Base-by-base conservation (phyloP, 2,329 filamentous ascomycete genomes). In the Alternaria sp. region DNA sequence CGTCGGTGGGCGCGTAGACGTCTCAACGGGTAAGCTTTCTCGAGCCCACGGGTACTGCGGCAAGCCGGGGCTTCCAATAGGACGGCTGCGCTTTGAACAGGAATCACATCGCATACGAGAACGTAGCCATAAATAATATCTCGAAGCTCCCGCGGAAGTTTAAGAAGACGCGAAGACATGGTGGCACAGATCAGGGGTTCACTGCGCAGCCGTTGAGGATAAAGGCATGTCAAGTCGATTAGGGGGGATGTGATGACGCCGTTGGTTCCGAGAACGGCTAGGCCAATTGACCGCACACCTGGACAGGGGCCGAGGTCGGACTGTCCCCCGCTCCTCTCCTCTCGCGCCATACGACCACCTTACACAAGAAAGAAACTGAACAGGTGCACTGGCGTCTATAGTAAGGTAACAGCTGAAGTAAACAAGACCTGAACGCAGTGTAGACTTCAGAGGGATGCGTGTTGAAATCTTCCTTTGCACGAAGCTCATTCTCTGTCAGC, bases 81-180 rank as follows among this genome's bases (percentile, higher is more conserved):
- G 19, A 57, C 40, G 5, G 67, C 45, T 12, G 65, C 71, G 36
- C 64, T 62, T 46, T 70, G 61, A 25, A 74, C 59, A 0, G 64
- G 60, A 44, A 73, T 69, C 2, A 64, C 54, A 23, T 65, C 63
- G 51, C 62, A 64, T 21, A 69, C 59, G 11, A 74, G 50, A 3
- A 68, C 64, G 49, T 68, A 46, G 40, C 69, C 62, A 46, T 68
- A 71, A 25, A 73, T 72, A 6, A 69, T 57, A 28, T 73, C 68
- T 23, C 70, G 68, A 6, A 73, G 46, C 54, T 73, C 71, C 30
- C 67, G 69, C 13, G 71, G 69, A 23, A 72, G 60, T 45, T 63
- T 28, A 21, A 69, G 59, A 6, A 69, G 46, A 12, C 45, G 61
- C 12, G 64, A 66, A 59, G 40, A 30, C 59, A 62, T 62, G n/a